phyloP scores from a whole-genome alignment of 345 rosid genomes.

The Rhodamnia rubescens region DNA sequence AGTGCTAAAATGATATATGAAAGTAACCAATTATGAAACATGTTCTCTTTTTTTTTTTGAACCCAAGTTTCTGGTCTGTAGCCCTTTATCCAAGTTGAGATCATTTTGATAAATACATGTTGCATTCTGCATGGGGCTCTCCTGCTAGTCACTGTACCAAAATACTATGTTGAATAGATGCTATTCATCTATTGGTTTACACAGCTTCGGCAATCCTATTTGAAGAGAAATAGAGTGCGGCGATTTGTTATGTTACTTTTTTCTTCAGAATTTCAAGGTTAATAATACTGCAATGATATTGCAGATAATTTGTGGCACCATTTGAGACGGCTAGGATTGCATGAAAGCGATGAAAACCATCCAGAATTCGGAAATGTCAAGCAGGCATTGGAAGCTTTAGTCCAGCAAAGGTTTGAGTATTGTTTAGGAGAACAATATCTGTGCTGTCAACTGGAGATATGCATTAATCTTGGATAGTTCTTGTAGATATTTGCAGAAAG shows the following conservation, averaged over 20 bases:
- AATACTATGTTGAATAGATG: not conserved
- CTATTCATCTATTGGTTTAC: not conserved
- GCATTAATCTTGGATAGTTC: not conserved
- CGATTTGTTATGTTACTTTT: not conserved
- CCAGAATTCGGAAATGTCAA: conserved; percentile 66
- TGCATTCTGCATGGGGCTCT: not conserved
- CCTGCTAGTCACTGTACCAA: not conserved
- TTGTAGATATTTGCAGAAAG: conserved; percentile 74
- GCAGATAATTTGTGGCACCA: conserved; percentile 83
- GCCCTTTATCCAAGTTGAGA: not conserved
- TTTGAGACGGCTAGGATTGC: conserved; percentile 57
- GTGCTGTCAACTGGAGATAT: not conserved
- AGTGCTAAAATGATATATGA: not conserved
- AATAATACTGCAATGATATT: not conserved
- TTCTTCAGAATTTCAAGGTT: not conserved
- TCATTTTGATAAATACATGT: not conserved
- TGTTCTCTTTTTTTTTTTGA: not conserved
- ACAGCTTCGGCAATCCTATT: not conserved
- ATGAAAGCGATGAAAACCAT: conserved; percentile 54
- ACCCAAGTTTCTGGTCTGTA: not conserved
- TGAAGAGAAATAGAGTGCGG: not conserved
- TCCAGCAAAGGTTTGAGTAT: conserved; percentile 63
- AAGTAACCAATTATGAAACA: not conserved
- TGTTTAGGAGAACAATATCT: not conserved
- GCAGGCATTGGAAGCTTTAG: conserved; percentile 64